A percentile compares a stretch with the other conserved stretches of the same genome.
Evolutionary conservation across 129 eudicot species (phyloP).

Genomic region (Tagetes erecta): DNA sequence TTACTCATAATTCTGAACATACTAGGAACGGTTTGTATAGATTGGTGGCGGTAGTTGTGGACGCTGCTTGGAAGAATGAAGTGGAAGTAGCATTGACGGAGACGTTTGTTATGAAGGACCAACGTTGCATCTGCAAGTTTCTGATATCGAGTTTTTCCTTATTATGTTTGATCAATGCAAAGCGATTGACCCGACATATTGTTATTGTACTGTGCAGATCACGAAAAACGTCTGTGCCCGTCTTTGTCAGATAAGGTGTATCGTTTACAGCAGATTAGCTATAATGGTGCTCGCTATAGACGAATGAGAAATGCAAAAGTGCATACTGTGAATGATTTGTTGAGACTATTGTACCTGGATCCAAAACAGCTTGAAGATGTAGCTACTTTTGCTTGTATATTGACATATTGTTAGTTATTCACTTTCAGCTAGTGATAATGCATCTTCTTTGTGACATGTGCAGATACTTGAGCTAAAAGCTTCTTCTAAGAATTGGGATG

Average conservation of each 20-base stretch:
- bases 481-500: constrained; percentile 60
- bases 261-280: constrained; percentile 56
- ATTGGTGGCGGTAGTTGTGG: constrained; percentile 47
- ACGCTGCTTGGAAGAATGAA: constrained; percentile 20
- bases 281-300: constrained; percentile 53
- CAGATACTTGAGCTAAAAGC: constrained; percentile 56
- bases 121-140: constrained; percentile 44
- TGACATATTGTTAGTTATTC: background rate
- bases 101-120: constrained; percentile 48
- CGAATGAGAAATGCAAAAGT: constrained; percentile 48
- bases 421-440: constrained; percentile 5
- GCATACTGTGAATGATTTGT: constrained; percentile 59
- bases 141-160: background rate
- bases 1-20: constrained; percentile 40
- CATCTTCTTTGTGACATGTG: constrained; percentile 22
- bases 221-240: constrained; percentile 59
- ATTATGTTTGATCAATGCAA: background rate
- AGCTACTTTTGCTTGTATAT: constrained; percentile 13
- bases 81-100: constrained; percentile 61
- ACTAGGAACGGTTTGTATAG: constrained; percentile 45
- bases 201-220: constrained; percentile 38
- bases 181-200: background rate
- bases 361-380: constrained; percentile 55
- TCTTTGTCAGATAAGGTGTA: constrained; percentile 56
- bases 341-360: constrained; percentile 39